These are phyloP conservation scores for Aspergillus carbonarius DNA, from an alignment of 2,329 filamentous ascomycete species.

Conservation along the genomic window DNA sequence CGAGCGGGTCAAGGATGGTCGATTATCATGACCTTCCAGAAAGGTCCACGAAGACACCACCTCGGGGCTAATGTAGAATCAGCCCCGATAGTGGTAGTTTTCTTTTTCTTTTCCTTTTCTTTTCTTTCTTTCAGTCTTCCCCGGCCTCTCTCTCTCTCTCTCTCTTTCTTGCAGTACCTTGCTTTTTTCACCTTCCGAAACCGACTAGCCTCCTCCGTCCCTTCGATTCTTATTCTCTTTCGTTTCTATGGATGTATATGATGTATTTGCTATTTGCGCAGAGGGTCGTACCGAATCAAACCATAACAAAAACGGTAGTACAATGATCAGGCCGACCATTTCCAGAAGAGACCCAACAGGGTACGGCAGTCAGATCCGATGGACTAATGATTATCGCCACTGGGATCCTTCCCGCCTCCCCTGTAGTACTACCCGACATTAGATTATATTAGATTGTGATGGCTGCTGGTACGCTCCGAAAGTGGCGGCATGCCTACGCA, in stretches of 20 bases:
- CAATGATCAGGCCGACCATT: background rate
- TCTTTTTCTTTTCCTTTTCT: background rate
- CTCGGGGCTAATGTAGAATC: background rate
- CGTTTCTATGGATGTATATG: background rate
- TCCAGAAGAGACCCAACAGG: conserved; percentile 1
- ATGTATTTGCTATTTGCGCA: background rate
- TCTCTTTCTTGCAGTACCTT: background rate
- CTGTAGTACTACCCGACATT: background rate
- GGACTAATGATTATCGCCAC: conserved; percentile 6
- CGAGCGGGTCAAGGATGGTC: background rate
- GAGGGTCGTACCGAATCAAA: background rate
- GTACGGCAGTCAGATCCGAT: conserved; percentile 8
- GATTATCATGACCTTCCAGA: conserved; percentile 1
- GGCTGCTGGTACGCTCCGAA: background rate
- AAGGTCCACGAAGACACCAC: background rate
- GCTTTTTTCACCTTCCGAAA: background rate
- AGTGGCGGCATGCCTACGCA: background rate
- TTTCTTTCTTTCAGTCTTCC: background rate
- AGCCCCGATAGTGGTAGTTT: background rate
- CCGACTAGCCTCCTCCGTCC: background rate
- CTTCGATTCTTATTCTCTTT: background rate
- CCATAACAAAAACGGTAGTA: background rate
- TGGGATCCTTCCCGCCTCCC: conserved; percentile 9
- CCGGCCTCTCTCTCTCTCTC: background rate
- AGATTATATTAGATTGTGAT: background rate